Evolutionary conservation across 208 protist species (phyloP), one percentile per base, ranked within the genome.

Genomic region (Phytomonas sp.): DNA sequence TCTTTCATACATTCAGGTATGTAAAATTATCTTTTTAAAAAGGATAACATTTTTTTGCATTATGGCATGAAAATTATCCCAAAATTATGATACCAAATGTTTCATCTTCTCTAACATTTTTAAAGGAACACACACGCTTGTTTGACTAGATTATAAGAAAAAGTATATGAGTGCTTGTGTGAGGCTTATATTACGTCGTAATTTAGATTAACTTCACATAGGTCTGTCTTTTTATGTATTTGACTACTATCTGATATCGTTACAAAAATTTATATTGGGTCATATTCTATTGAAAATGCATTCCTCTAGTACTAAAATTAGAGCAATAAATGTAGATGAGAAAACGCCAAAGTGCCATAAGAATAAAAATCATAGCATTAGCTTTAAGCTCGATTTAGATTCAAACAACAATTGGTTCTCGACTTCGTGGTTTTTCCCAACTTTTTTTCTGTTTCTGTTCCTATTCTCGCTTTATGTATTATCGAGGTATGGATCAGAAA

Each of bases 401-500:
- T 34, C 30, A 63, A 34, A 63, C 60, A 12, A 10, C 10, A 12
- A 4, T 10, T 36, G 7, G 4, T 34, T 63, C 10, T 40, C 36
- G 36, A 10, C 11, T 31, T 72, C 29, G n/a, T 66, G 34, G 34
- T 12, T 42, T 33, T 72, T 66, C 12, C 26, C 33, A 12, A 19
- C 49, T 64, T 65, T 65, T 29, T 71, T 65, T 65, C 37, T 63
- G 19, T 71, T 16, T 71, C 14, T 71, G n/a, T 66, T 32, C 64
- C n/a, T 64, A 67, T 66, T 30, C 29, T 36, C 31, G 37, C 16
- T 70, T 14, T 29, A 63, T 29, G 30, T 37, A 37, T 12, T 67
- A 29, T 40, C 14, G 26, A n/a, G 0, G 31, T 40, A 49, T 67
- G 63, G 52, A 49, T 4, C 7, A 10, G 36, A 40, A 4, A 40